A percentile compares a stretch with the other conserved stretches of the same genome.
Conservation (phyloP, 2,329 filamentous ascomycete species). For the Aspergillus intermedius region DNA sequence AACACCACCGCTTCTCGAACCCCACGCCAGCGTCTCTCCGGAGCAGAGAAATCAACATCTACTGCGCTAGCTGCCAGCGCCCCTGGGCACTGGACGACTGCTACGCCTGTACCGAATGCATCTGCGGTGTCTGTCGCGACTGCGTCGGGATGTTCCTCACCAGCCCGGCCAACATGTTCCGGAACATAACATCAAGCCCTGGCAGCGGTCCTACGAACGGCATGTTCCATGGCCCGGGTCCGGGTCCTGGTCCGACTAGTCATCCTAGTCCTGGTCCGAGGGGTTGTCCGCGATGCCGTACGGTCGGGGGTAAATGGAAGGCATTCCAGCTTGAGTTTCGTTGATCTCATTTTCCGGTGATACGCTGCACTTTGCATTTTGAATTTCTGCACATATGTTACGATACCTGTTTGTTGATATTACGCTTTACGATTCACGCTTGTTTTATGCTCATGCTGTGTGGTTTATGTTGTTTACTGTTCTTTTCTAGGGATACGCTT, state of each 20-base stretch:
- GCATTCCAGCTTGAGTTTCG: slow-evolving; percentile 44
- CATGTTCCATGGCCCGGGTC: slow-evolving; percentile 4
- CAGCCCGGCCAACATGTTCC: slow-evolving; percentile 34
- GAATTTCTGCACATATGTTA: too few species aligned
- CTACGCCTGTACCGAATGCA: slow-evolving; percentile 93
- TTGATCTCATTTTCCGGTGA: slow-evolving; percentile 17
- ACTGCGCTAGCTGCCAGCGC: slow-evolving; percentile 80
- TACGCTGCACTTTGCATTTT: neutral
- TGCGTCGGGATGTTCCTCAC: slow-evolving; percentile 57
- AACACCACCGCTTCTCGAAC: slow-evolving; percentile 38
- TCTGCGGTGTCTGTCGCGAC: slow-evolving; percentile 82
- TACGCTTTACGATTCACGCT: too few species aligned
- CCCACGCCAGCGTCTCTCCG: slow-evolving; percentile 49
- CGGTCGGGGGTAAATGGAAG: slow-evolving; percentile 43
- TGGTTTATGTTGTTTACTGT: too few species aligned
- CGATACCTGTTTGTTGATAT: too few species aligned
- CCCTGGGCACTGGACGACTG: slow-evolving; percentile 72
- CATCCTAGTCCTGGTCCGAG: slow-evolving; percentile 33
- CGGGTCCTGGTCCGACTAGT: slow-evolving; percentile 27
- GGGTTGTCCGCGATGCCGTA: slow-evolving; percentile 42
- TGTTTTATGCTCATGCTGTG: too few species aligned
- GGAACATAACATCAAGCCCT: slow-evolving; percentile 29
- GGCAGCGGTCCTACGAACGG: slow-evolving; percentile 23
- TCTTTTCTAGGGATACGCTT: too few species aligned
- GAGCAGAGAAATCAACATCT: slow-evolving; percentile 65